A percentile compares a stretch with the other conserved stretches of the same genome.
Conservation (phyloP, 495 filamentous ascomycete genomes). For the Aspergillus egyptiacus region DNA sequence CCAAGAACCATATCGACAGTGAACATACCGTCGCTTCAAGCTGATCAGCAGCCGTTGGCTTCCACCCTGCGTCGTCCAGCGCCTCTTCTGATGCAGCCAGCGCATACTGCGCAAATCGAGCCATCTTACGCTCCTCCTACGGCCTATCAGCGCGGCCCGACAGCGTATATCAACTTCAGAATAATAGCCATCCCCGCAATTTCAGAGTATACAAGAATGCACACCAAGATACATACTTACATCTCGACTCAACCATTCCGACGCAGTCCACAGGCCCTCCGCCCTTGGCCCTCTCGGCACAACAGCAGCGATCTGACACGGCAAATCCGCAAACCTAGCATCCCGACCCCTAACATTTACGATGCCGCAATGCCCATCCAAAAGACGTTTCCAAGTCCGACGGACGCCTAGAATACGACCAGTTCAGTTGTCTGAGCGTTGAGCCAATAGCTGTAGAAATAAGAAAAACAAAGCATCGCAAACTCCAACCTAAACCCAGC, state of each 20-base stretch:
- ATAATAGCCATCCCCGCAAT: no score
- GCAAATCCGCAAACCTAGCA: constrained; percentile 59
- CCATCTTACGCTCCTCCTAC: constrained; percentile 77
- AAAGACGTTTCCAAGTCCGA: constrained; percentile 71
- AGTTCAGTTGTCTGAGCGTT: background rate
- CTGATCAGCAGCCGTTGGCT: constrained; percentile 53
- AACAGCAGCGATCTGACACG: constrained; percentile 76
- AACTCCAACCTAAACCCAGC: background rate
- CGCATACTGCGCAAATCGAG: constrained; percentile 86
- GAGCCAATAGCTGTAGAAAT: background rate
- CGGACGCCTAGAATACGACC: constrained; percentile 49
- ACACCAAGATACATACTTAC: constrained; percentile 27
- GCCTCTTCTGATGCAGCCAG: constrained; percentile 85
- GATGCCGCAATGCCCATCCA: constrained; percentile 76
- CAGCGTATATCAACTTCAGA: no score
- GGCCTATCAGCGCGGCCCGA: constrained; percentile 3
- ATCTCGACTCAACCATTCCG: constrained; percentile 66
- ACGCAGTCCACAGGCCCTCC: constrained; percentile 61
- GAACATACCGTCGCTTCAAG: constrained; percentile 57
- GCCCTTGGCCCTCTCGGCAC: constrained; percentile 58
- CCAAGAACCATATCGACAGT: background rate
- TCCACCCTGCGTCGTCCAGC: constrained; percentile 76
- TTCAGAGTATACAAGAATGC: constrained; percentile 5
- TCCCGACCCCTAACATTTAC: constrained; percentile 57
- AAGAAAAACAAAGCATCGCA: constrained; percentile 3